These are phyloP conservation scores for Botrytis deweyae DNA, from an alignment of 2,329 filamentous ascomycete species.

Conservation along the genomic window DNA sequence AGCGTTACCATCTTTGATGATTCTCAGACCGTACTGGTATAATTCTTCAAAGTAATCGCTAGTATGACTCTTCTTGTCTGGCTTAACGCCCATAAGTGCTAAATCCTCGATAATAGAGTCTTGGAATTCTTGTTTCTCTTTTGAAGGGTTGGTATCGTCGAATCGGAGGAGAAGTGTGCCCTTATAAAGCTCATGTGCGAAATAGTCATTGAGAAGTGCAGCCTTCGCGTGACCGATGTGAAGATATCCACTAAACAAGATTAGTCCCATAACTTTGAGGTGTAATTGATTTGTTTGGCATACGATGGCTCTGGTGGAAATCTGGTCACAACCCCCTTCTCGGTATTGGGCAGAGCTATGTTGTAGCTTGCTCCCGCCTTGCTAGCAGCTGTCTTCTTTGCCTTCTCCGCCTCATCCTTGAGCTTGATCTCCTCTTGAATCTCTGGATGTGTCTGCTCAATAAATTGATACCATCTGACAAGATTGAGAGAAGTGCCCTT, in stretches of 20 bases:
- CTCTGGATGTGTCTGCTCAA: slow-evolving; percentile 80
- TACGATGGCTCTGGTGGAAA: slow-evolving; percentile 93
- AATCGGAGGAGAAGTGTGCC: slow-evolving; percentile 89
- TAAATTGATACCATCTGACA: slow-evolving; percentile 81
- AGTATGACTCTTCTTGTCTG: slow-evolving; percentile 83
- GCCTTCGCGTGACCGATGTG: slow-evolving; percentile 97
- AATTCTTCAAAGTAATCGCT: slow-evolving; percentile 95
- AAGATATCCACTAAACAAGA: slow-evolving; percentile 63
- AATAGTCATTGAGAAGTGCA: slow-evolving; percentile 92
- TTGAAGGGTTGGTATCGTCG: slow-evolving; percentile 95
- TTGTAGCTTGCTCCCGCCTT: slow-evolving; percentile 87
- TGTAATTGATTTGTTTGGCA: slow-evolving; percentile 39
- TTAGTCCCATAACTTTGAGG: slow-evolving; percentile 21
- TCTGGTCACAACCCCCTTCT: slow-evolving; percentile 85
- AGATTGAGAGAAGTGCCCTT: slow-evolving; percentile 75
- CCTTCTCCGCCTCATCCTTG: slow-evolving; percentile 65
- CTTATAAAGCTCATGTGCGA: slow-evolving; percentile 89
- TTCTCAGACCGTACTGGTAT: slow-evolving; percentile 78
- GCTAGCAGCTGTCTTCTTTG: slow-evolving; percentile 66
- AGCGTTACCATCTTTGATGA: slow-evolving; percentile 83
- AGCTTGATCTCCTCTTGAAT: slow-evolving; percentile 68
- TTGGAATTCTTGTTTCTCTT: slow-evolving; percentile 96
- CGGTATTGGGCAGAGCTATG: slow-evolving; percentile 78
- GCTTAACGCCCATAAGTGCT: slow-evolving; percentile 85
- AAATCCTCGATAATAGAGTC: slow-evolving; percentile 93